phyloP scores from a whole-genome alignment of 805 yeast genomes.

The Yarrowia divulgata region DNA sequence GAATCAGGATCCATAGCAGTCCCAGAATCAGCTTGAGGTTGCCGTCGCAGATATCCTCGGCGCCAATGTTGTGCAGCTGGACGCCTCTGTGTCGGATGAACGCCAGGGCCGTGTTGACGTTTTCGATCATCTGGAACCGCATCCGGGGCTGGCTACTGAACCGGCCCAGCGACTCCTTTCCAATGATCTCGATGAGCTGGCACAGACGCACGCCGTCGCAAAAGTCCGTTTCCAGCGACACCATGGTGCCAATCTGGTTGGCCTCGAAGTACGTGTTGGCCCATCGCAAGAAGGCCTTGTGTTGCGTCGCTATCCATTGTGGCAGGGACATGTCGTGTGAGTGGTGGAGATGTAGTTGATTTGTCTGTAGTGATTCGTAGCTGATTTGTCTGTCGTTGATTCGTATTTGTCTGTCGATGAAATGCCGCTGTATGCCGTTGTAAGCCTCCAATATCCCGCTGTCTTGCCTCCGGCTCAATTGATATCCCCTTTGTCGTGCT shows the following conservation, averaged over 20 bases:
- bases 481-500: conserved; percentile 1
- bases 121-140: conserved; percentile 53
- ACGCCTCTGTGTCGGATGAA: conserved; percentile 51
- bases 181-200: conserved; percentile 51
- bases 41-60: conserved; percentile 94
- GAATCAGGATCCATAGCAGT: conserved; percentile 71
- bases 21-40: conserved; percentile 92
- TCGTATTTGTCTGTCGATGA: neutral
- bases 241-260: conserved; percentile 45
- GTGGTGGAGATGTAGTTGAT: neutral
- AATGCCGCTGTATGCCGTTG: neutral
- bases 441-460: too few species aligned
- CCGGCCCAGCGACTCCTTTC: conserved; percentile 51
- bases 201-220: conserved; percentile 51
- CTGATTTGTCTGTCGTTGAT: too few species aligned
- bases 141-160: conserved; percentile 49
- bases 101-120: conserved; percentile 51
- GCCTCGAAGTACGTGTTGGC: conserved; percentile 51
- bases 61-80: conserved; percentile 52
- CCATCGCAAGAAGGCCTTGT: conserved; percentile 53
- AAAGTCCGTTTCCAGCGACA: conserved; percentile 48
- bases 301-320: conserved; percentile 53
- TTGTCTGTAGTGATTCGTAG: too few species aligned
- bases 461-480: neutral
- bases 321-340: conserved; percentile 47